Evolutionary conservation across 208 protist species (phyloP).

Genomic region (Strigomonas culicis): DNA sequence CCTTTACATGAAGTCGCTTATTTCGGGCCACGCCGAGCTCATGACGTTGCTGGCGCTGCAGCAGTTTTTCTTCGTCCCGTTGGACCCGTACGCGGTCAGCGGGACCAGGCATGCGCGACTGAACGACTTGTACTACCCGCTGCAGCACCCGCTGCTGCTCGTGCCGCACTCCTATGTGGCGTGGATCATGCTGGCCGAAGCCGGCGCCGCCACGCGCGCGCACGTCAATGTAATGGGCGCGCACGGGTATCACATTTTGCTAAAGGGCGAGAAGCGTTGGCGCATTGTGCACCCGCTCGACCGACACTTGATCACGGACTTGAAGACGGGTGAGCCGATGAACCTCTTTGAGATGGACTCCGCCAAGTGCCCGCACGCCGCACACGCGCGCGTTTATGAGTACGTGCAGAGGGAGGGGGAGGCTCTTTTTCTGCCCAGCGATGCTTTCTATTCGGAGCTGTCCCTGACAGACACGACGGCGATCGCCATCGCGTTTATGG

Average conservation of each 20-base stretch:
- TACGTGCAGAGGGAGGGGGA: conserved; percentile 26
- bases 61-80: conserved; percentile 8
- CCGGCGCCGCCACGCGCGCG: conserved; percentile 18
- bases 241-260: conserved; percentile 29
- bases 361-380: conserved; percentile 8
- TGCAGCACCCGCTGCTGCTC: conserved; percentile 19
- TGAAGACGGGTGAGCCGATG: conserved; percentile 13
- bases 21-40: conserved; percentile 9
- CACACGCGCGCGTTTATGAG: conserved; percentile 24
- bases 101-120: neutral
- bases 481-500: conserved; percentile 10
- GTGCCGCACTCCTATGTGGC: conserved; percentile 15
- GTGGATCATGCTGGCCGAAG: conserved; percentile 24
- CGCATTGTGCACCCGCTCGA: conserved; percentile 30
- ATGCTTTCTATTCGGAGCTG: conserved; percentile 22
- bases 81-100: neutral
- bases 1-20: conserved; percentile 17
- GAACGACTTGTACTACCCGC: conserved; percentile 1
- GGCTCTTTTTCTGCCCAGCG: conserved; percentile 32
- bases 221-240: conserved; percentile 27
- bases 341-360: conserved; percentile 16
- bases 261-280: conserved; percentile 35
- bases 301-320: conserved; percentile 22
- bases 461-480: conserved; percentile 15
- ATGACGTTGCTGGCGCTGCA: conserved; percentile 10